Evolutionary conservation across 2,329 filamentous ascomycete genomes (phyloP).

Genomic region (Allantophomopsis cytisporea): DNA sequence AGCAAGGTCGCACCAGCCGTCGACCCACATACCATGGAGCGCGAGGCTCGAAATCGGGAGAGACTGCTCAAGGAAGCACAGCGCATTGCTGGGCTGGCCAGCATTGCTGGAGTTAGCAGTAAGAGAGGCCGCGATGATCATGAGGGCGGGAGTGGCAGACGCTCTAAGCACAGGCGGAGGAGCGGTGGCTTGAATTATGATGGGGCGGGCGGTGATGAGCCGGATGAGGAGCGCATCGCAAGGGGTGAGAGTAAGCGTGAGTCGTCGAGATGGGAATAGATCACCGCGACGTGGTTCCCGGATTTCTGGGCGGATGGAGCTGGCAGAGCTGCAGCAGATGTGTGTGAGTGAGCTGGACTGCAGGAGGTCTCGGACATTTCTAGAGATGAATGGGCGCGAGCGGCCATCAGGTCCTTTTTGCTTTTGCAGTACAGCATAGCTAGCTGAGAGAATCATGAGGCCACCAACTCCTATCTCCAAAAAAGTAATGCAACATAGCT

Average conservation of each 20-base stretch:
- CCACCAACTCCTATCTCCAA: too few species aligned
- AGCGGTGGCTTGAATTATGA: conserved; percentile 13
- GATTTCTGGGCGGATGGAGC: too few species aligned
- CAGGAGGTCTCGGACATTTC: too few species aligned
- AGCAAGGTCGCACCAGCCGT: neutral
- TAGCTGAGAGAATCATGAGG: too few species aligned
- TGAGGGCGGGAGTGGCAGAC: conserved; percentile 25
- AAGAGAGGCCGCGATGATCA: conserved; percentile 33
- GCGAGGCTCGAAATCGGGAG: conserved; percentile 52
- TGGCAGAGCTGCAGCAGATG: too few species aligned
- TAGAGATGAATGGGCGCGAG: too few species aligned
- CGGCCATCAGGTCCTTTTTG: too few species aligned
- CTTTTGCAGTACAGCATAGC: too few species aligned
- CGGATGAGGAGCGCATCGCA: conserved; percentile 18
- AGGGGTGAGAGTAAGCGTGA: conserved; percentile 47
- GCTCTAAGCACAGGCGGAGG: conserved; percentile 22
- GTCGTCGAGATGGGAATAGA: conserved; percentile 20
- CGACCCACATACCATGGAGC: conserved; percentile 56
- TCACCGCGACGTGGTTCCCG: neutral
- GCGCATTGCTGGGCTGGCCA: conserved; percentile 40
- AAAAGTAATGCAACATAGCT: too few species aligned
- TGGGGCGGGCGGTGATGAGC: conserved; percentile 9
- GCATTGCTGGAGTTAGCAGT: conserved; percentile 21
- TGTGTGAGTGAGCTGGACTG: too few species aligned
- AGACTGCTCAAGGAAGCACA: conserved; percentile 56